A percentile compares a stretch with the other conserved stretches of the same genome.
phyloP scores from a whole-genome alignment of 257 asterid genomes.

The Capsicum chinense region DNA sequence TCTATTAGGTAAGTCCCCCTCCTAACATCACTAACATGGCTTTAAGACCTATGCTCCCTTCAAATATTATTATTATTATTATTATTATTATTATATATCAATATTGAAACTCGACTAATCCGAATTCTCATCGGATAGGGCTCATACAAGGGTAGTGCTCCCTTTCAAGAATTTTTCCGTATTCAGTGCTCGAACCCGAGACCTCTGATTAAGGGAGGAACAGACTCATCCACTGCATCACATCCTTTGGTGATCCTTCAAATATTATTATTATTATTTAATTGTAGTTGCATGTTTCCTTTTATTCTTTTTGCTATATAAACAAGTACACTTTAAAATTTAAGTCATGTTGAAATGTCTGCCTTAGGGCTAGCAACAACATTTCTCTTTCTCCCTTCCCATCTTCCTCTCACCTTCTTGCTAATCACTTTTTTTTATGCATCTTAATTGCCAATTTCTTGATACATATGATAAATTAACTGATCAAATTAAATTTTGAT shows the following conservation, averaged over 20 bases:
- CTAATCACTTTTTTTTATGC: not conserved
- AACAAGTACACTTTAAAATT: constrained; percentile 1
- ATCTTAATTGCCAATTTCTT: not conserved
- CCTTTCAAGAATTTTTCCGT: too few species aligned
- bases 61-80: not conserved
- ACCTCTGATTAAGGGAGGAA: too few species aligned
- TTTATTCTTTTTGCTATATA: constrained; percentile 23
- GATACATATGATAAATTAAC: too few species aligned
- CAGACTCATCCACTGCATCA: too few species aligned
- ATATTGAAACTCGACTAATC: too few species aligned
- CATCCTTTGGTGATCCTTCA: too few species aligned
- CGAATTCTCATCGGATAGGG: too few species aligned
- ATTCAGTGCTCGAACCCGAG: too few species aligned
- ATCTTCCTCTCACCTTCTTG: constrained; percentile 17
- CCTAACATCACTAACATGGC: constrained; percentile 1
- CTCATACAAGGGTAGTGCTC: too few species aligned
- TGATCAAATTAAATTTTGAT: too few species aligned
- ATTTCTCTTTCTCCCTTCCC: constrained; percentile 4
- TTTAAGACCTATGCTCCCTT: constrained; percentile 9
- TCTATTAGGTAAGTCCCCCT: not conserved
- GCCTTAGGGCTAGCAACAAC: not conserved
- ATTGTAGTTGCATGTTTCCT: not conserved
- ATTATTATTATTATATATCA: not conserved
- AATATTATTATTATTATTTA: not conserved
- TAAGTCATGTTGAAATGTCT: constrained; percentile 21